A percentile compares a stretch with the other conserved stretches of the same genome.
phyloP scores from a whole-genome alignment of 2,329 filamentous ascomycete genomes.

The Colletotrichum sp. region DNA sequence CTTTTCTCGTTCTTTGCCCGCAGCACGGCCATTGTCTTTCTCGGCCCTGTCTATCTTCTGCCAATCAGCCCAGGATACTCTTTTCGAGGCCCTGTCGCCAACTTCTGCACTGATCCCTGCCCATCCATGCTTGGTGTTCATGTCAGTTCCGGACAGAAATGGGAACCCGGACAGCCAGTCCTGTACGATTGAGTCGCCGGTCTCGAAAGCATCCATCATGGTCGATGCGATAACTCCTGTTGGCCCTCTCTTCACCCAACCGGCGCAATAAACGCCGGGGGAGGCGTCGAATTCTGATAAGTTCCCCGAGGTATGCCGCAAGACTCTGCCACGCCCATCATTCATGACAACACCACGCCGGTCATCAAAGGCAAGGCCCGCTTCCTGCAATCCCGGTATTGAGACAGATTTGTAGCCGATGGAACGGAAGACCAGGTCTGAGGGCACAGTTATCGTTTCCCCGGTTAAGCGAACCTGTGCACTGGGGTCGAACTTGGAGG shows the following conservation, averaged over 20 bases:
- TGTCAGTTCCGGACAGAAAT: constrained; percentile 39
- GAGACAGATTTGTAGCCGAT: constrained; percentile 90
- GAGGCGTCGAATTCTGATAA: constrained; percentile 48
- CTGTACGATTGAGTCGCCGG: constrained; percentile 80
- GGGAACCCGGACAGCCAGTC: constrained; percentile 67
- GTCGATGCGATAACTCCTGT: constrained; percentile 96
- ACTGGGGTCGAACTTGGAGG: constrained; percentile 57
- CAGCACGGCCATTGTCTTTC: constrained; percentile 64
- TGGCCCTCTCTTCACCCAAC: constrained; percentile 95
- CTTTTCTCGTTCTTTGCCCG: constrained; percentile 81
- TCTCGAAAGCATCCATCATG: constrained; percentile 92
- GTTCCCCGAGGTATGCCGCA: constrained; percentile 33
- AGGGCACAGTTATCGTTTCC: constrained; percentile 59
- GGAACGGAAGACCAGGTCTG: constrained; percentile 84
- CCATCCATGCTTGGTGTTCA: constrained; percentile 65
- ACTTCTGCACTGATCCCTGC: constrained; percentile 72
- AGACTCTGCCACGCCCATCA: constrained; percentile 78
- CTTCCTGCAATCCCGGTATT: constrained; percentile 73
- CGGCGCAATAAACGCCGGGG: constrained; percentile 87
- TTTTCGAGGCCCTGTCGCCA: constrained; percentile 57
- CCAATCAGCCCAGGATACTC: constrained; percentile 86
- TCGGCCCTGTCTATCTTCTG: constrained; percentile 81
- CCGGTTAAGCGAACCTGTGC: constrained; percentile 55
- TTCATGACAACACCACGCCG: constrained; percentile 80
- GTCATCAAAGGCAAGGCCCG: constrained; percentile 81